phyloP scores from a whole-genome alignment of 495 filamentous ascomycete species.

The Podospora anserina region DNA sequence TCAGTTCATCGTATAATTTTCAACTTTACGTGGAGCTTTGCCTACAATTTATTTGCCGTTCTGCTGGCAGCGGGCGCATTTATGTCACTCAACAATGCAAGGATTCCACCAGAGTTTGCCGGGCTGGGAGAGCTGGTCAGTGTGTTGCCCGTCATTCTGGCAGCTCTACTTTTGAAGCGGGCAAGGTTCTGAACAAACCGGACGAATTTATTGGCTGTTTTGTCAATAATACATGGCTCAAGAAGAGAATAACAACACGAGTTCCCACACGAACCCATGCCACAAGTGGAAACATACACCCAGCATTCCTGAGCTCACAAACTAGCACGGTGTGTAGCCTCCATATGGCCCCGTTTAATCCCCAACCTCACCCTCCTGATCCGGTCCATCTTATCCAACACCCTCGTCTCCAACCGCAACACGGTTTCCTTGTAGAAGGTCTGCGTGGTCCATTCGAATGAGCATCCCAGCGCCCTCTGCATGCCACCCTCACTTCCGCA shows the following conservation, averaged over 20 bases:
- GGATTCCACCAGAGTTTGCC: conserved; percentile 71
- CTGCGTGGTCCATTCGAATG: conserved; percentile 32
- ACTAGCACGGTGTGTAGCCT: neutral
- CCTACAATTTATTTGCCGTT: conserved; percentile 73
- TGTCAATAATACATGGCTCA: too few relatives aligned
- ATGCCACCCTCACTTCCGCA: conserved; percentile 43
- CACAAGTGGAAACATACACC: too few relatives aligned
- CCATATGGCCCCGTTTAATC: neutral
- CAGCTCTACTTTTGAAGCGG: conserved; percentile 38
- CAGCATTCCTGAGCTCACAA: neutral
- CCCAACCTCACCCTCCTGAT: conserved; percentile 1
- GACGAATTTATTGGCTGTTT: too few relatives aligned
- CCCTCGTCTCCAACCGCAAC: conserved; percentile 31
- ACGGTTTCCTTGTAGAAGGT: conserved; percentile 40
- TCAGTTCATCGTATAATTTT: conserved; percentile 57
- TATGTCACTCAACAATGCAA: conserved; percentile 36
- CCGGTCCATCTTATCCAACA: conserved; percentile 25
- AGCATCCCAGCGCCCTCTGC: conserved; percentile 38
- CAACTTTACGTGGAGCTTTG: conserved; percentile 71
- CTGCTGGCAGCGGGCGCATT: conserved; percentile 70
- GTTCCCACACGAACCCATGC: too few relatives aligned
- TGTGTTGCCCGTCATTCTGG: conserved; percentile 67
- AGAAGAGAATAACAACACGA: too few relatives aligned
- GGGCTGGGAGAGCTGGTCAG: conserved; percentile 76
- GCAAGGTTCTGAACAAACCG: neutral